These are phyloP conservation scores for Phytophthora boehmeriae DNA, from an alignment of 352 stramenopile genomes.

Conservation along the genomic window DNA sequence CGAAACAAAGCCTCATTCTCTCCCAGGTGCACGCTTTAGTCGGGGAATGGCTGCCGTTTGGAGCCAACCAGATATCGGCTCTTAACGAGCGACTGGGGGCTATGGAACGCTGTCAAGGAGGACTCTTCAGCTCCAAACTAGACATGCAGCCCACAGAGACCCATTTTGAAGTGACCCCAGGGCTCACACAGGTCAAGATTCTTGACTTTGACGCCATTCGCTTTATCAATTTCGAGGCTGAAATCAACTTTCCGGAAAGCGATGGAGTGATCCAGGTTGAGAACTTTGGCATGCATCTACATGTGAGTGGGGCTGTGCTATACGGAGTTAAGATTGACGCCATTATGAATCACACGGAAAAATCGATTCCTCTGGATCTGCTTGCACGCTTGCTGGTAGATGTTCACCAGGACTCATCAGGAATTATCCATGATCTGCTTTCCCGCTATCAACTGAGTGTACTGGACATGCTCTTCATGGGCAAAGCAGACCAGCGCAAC, in stretches of 20 bases:
- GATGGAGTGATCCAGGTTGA: constrained; percentile 95
- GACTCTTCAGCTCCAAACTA: constrained; percentile 95
- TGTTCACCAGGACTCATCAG: constrained; percentile 95
- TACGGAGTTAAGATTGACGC: constrained; percentile 94
- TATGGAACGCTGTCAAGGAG: constrained; percentile 96
- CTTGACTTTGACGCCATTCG: constrained; percentile 97
- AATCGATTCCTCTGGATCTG: constrained; percentile 96
- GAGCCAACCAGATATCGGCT: constrained; percentile 96
- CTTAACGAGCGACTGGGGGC: constrained; percentile 96
- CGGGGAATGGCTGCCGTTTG: constrained; percentile 97
- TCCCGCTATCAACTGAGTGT: constrained; percentile 96
- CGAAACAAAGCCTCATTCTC: constrained; percentile 95
- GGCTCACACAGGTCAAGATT: constrained; percentile 97
- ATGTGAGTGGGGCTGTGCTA: constrained; percentile 74
- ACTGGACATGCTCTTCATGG: constrained; percentile 96
- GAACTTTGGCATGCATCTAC: constrained; percentile 94
- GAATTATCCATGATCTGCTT: constrained; percentile 95
- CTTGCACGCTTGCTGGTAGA: constrained; percentile 96
- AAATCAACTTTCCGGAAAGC: constrained; percentile 96
- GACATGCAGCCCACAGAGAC: constrained; percentile 87
- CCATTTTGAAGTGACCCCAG: constrained; percentile 88
- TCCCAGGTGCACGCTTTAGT: constrained; percentile 96
- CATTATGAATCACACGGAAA: constrained; percentile 96
- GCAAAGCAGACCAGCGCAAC: constrained; percentile 92
- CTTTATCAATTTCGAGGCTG: constrained; percentile 98